Evolutionary conservation across 345 rosid species (phyloP), one percentile per base, ranked within the genome.

Genomic region (Clarkia xantiana): DNA sequence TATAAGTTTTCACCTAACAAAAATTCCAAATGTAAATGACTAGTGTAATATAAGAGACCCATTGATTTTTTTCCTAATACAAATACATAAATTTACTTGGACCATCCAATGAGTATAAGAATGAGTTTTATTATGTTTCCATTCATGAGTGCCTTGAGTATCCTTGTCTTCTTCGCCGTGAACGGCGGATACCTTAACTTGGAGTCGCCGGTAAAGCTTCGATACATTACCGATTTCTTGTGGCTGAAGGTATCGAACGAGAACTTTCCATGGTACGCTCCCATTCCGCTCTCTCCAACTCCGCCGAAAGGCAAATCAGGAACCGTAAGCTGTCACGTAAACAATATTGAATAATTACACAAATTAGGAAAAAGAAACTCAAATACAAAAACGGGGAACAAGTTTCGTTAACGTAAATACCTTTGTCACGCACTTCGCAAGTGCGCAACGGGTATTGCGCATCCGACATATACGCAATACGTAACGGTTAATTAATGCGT

Each of bases 211-310:
- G 42, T 55, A 23, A 83, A 86, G 55, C 86, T 70, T 53, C 88
- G 61, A 58, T 77, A 72, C 0, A 82, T 53, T 46, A 90, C 88
- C 40, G 78, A 76, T 65, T 90, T 90, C 72, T 81, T 79, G 59
- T 90, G 95, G 69, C 91, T 82, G 67, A 86, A 90, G n/a, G 84
- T 70, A 41, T 86, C 94, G 57, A 79, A 90, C 39, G 97, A 86
- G 65, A 69, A 83, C 34, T 90, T 76, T 1, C 95, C 95, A 18
- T 90, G 95, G 73, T 90, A 90, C 0, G 81, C 60, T 19, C 95
- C 95, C 44, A 83, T 74, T 59, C 94, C 95, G 19, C 97, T 89
- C 71, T 80, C 95, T 25, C 94, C 97, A 0, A 89, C 90, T n/a
- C 97, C 97, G 22, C 97, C 97, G 41, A 85, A 82, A 0, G 95